Percentiles rank a stretch among this genome's conserved stretches.
These are phyloP conservation scores for Ballota nigra DNA, from an alignment of 257 asterid species.

Conservation along the genomic window DNA sequence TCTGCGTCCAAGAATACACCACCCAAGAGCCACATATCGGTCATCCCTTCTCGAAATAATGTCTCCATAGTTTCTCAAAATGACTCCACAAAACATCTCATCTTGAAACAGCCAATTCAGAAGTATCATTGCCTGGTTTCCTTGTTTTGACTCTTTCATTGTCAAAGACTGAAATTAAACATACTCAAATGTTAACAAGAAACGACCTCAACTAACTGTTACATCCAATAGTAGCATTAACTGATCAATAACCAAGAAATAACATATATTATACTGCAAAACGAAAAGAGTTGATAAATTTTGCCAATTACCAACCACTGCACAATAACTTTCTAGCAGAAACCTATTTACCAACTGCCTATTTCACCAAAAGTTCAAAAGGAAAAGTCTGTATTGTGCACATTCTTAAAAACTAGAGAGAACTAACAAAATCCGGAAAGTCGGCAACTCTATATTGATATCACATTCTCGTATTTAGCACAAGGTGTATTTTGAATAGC, in stretches of 20 bases:
- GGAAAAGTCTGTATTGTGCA: neutral
- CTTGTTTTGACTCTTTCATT: slow-evolving; percentile 44
- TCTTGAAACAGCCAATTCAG: slow-evolving; percentile 91
- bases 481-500: neutral
- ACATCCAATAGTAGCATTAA: neutral
- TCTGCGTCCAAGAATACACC: slow-evolving; percentile 80
- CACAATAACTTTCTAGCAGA: neutral
- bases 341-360: neutral
- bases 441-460: neutral
- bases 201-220: neutral
- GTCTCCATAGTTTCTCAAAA: slow-evolving; percentile 43
- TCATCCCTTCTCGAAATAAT: slow-evolving; percentile 65
- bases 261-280: neutral
- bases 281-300: neutral
- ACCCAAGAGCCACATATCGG: slow-evolving; percentile 71
- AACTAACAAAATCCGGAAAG: neutral
- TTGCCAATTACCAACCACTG: neutral
- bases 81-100: slow-evolving; percentile 48
- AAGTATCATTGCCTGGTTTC: slow-evolving; percentile 59
- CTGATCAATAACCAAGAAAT: neutral
- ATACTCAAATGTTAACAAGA: neutral
- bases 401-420: neutral
- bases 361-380: neutral
- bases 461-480: neutral
- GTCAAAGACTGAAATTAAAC: slow-evolving; percentile 45